Base-by-base conservation (phyloP, 441 rosid genomes). In the Macaranga tanarius region DNA sequence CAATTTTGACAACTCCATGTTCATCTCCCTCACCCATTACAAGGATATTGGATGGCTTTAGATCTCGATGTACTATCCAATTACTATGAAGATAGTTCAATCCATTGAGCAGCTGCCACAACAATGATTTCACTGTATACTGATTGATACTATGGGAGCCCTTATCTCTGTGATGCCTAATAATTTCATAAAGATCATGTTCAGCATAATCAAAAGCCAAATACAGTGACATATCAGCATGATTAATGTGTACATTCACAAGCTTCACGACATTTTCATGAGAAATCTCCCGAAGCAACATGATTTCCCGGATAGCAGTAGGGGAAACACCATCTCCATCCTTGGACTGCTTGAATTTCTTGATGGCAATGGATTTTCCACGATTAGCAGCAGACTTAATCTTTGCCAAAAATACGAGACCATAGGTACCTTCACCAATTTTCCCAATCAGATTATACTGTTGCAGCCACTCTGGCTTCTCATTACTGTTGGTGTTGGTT, bases 1-100 rank as follows among this genome's bases (percentile, higher is more conserved):
- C 98, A 75, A 93, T 91, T 82, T 93, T 95, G 68, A 95, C 92
- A 16, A 93, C 83, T 23, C 99, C 98, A 28, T 89, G 91, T 70
- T 95, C 99, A 38, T 95, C 99, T 80, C 87, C 97, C 0, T 95
- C 99, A 44, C 99, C 99, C 98, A 92, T 95, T 59, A 95, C 99
- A 86, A 95, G 85, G 81, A 95, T 95, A 84, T 95, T 95, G 28
- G 99, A 95, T 2, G 99, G 99, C 84, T 93, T 93, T 58, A 95
- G 84, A 77, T 95, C 99, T 71, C 98, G 89, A 83, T 95, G 99
- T 55, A 95, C 88, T 80, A 95, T 95, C 99, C 99, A 95, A 75
- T 95, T 95, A 75, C 98, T 87, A 72, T 95, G 99, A 55, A 92
- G 92, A 84, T 89, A 95, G 79, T 95, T 95, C 79, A 95, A 84